Evolutionary conservation across 1,284 basidiomycete species (phyloP).

Genomic region (Apiotrichum porosum): DNA sequence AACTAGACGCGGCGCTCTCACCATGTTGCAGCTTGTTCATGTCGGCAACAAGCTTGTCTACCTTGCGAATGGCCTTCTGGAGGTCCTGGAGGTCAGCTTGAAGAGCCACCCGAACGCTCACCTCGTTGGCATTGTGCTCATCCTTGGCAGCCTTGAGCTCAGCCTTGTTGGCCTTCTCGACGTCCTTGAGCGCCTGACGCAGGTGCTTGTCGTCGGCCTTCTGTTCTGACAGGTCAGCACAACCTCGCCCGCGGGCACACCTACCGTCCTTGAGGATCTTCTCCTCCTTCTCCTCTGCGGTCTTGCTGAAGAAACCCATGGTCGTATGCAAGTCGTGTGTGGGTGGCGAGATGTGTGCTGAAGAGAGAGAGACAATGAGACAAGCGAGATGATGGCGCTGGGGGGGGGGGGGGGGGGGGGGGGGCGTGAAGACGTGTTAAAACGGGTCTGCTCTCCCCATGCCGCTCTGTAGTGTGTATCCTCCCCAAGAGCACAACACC

Average conservation of each 20-base stretch:
- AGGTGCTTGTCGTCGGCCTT: constrained; percentile 28
- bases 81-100: constrained; percentile 16
- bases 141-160: constrained; percentile 35
- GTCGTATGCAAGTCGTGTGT: constrained; percentile 8
- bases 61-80: constrained; percentile 34
- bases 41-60: constrained; percentile 31
- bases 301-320: constrained; percentile 43
- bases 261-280: constrained; percentile 37
- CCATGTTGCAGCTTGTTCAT: constrained; percentile 32
- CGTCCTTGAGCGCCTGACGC: constrained; percentile 35
- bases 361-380: not conserved
- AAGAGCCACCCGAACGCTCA: constrained; percentile 9
- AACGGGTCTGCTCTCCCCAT: too few species aligned
- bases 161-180: constrained; percentile 36
- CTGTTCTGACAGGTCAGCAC: constrained; percentile 18
- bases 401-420: too few species aligned
- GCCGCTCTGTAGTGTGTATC: too few species aligned
- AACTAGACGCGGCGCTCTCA: constrained; percentile 20
- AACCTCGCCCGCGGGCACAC: constrained; percentile 3
- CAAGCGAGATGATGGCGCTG: too few species aligned
- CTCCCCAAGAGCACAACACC: too few species aligned
- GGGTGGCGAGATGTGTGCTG: not conserved
- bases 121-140: constrained; percentile 29
- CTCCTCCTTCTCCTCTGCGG: constrained; percentile 40
- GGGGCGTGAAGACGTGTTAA: too few species aligned